Percentiles rank a stretch among this genome's conserved stretches.
Conservation (phyloP, 73 alveolate species). For the Tetrahymena malaccensis region DNA sequence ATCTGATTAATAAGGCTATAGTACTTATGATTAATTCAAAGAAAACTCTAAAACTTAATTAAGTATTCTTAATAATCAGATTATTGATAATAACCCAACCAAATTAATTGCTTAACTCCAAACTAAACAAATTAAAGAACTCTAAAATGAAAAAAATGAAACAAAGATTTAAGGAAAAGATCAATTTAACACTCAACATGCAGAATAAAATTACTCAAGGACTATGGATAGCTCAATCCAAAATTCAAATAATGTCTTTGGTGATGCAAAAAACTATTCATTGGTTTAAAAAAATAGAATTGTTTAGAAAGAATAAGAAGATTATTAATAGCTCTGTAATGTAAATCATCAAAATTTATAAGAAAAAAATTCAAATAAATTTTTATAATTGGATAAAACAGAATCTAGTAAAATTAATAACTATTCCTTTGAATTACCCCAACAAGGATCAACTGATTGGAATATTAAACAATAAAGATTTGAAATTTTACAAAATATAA, state of each 20-base stretch:
- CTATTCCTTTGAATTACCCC: neutral
- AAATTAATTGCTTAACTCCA: neutral
- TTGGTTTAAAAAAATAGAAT: neutral
- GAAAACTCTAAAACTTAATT: neutral
- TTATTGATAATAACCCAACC: neutral
- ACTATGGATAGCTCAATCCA: no score
- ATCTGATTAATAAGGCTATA: neutral
- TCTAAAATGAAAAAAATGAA: neutral
- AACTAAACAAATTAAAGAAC: neutral
- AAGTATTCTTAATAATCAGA: neutral
- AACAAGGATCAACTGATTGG: neutral
- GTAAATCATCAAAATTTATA: neutral
- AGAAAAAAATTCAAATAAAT: neutral
- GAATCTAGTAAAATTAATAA: neutral
- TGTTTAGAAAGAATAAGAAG: neutral
- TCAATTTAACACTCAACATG: neutral
- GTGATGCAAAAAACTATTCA: neutral
- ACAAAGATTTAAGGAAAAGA: neutral
- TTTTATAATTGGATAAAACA: neutral
- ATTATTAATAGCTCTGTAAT: neutral
- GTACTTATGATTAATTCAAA: neutral
- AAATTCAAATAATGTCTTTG: neutral
- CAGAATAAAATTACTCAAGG: neutral
- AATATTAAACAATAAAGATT: neutral
- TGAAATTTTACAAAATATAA: neutral